A percentile compares a stretch with the other conserved stretches of the same genome.
Evolutionary conservation across 1,284 basidiomycete genomes (phyloP).

Genomic region (Polyporus tsugae): DNA sequence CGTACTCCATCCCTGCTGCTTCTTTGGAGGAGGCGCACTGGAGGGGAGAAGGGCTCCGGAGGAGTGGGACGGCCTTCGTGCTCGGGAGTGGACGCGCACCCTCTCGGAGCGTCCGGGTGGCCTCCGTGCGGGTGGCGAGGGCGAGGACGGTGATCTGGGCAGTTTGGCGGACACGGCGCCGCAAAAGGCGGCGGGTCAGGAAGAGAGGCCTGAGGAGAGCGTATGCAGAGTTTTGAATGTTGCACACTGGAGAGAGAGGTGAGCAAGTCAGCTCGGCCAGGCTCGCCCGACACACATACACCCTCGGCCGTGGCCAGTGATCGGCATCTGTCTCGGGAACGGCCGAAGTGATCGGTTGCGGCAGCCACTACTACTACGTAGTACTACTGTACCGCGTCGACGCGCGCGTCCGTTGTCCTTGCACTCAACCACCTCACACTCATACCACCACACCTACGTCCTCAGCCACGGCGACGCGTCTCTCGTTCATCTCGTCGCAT

Average conservation of each 20-base stretch:
- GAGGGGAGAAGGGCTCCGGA: conserved; percentile 31
- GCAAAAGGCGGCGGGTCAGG: conserved; percentile 20
- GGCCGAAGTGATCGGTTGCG: conserved; percentile 17
- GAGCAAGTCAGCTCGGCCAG: not conserved
- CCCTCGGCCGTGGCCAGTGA: conserved; percentile 6
- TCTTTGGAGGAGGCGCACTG: conserved; percentile 38
- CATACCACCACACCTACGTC: not conserved
- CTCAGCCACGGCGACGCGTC: conserved; percentile 22
- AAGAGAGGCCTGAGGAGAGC: conserved; percentile 11
- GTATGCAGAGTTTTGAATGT: not conserved
- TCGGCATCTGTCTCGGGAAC: conserved; percentile 12
- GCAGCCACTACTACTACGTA: no score
- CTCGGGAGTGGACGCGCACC: conserved; percentile 24
- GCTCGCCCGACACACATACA: conserved; percentile 4
- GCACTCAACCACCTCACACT: conserved; percentile 12
- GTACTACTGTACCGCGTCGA: no score
- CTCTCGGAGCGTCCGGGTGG: conserved; percentile 36
- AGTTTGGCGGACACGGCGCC: conserved; percentile 54
- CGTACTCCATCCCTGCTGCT: conserved; percentile 75
- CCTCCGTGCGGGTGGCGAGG: conserved; percentile 63
- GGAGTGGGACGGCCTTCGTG: conserved; percentile 35
- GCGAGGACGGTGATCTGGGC: conserved; percentile 80
- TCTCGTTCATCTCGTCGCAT: conserved; percentile 6
- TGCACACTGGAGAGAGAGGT: not conserved
- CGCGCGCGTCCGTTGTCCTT: conserved; percentile 33